Percentiles rank a stretch among this genome's conserved stretches.
These are phyloP conservation scores for Stephania cephalantha DNA, from an alignment of 164 flowering plant genomes.

Conservation along the genomic window DNA sequence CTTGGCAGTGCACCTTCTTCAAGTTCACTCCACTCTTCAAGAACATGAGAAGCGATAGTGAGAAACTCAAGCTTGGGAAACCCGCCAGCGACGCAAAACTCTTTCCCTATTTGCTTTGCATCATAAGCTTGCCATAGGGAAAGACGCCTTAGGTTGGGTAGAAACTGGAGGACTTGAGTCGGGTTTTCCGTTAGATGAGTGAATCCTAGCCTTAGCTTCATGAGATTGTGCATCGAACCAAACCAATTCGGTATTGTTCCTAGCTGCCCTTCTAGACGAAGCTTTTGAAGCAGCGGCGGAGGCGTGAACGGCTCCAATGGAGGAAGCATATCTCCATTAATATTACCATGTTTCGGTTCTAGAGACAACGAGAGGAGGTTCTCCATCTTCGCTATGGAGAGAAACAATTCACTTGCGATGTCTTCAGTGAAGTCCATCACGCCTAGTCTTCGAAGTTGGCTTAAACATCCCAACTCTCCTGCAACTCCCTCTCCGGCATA, in stretches of 20 bases:
- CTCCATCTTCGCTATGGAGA: constrained; percentile 18
- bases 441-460: constrained; percentile 15
- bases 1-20: constrained; percentile 22
- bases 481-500: constrained; percentile 18
- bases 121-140: constrained; percentile 26
- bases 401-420: constrained; percentile 13
- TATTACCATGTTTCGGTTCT: constrained; percentile 9
- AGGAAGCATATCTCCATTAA: background rate
- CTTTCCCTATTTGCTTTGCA: constrained; percentile 22
- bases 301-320: constrained; percentile 19
- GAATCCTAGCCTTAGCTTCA: constrained; percentile 20
- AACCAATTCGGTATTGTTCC: constrained; percentile 23
- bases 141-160: constrained; percentile 23
- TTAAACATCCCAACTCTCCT: constrained; percentile 13
- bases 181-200: constrained; percentile 23
- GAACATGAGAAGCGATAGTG: constrained; percentile 19
- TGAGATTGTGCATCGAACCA: constrained; percentile 18
- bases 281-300: constrained; percentile 24
- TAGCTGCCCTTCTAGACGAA: constrained; percentile 20
- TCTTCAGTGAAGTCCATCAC: constrained; percentile 24
- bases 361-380: constrained; percentile 19
- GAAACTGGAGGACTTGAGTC: constrained; percentile 15
- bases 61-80: constrained; percentile 25
- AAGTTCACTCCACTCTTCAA: constrained; percentile 29
- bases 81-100: constrained; percentile 22